Evolutionary conservation across 2,329 filamentous ascomycete species (phyloP), one percentile per base, ranked within the genome.

Genomic region (Zymoseptoria tritici): DNA sequence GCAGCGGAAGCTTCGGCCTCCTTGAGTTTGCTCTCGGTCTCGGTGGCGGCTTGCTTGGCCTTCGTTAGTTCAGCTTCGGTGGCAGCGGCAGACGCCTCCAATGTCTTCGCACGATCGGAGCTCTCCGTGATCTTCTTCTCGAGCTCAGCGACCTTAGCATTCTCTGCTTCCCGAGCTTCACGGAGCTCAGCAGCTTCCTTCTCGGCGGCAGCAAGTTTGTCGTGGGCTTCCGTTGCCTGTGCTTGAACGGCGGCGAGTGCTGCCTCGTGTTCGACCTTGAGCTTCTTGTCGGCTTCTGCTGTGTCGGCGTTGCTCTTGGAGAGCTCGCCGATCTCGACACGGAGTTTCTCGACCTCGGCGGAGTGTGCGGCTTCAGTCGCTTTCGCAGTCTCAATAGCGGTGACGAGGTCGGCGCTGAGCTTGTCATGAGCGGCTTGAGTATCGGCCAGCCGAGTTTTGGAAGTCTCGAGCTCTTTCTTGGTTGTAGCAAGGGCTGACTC

Each of bases 1-100:
- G 59, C 60, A 46, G 36, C 36, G 36, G 36, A 13, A 46, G 59
- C 31, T 57, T 65, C 64, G 19, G 62, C 62, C 19, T 54, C 57
- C 60, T 60, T 64, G 58, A 65, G 53, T 52, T 65, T 65, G 55
- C 55, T 54, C 5, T 55, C 57, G 19, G 64, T 62, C 50, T 65
- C 64, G 9, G 52, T 52, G 4, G 65, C 62, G 21, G 61, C 51
- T 46, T 61, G 58, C 60, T 64, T 64, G 26, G 61, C 42, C 55
- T 64, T 60, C 51, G 58, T 60, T 16, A 65, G 49, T 55, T 65
- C 62, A 29, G 60, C 46, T 29, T 60, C 58, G 52, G 64, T 58
- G 24, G 58, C 60, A 19, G 56, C 56, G 22, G 64, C 59, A 26
- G 64, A 55, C 57, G 64, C 64, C 62, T 63, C 59, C 55, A 49